A percentile compares a stretch with the other conserved stretches of the same genome.
These are phyloP conservation scores for Eustoma russellianum DNA, from an alignment of 257 asterid species.

Conservation along the genomic window DNA sequence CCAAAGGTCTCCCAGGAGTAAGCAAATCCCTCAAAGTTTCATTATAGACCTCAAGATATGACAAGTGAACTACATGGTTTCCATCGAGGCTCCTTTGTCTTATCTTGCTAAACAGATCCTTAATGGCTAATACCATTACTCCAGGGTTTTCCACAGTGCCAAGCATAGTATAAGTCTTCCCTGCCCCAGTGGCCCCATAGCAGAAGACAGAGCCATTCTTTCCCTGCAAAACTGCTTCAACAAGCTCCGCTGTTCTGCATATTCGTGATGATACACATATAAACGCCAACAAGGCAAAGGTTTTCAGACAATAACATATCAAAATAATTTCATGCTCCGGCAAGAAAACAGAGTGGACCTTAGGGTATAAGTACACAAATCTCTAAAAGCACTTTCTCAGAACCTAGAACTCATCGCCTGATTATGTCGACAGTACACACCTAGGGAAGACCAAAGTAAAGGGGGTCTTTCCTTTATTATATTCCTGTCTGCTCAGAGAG, in stretches of 20 bases:
- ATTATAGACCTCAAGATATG: constrained; percentile 62
- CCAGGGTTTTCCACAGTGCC: constrained; percentile 57
- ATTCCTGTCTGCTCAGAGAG: too few species aligned
- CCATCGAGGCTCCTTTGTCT: constrained; percentile 47
- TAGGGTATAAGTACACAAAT: too few species aligned
- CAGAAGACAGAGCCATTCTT: constrained; percentile 63
- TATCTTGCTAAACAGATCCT: constrained; percentile 50
- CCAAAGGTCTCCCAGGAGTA: constrained; percentile 55
- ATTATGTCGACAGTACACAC: too few species aligned
- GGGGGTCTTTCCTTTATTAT: too few species aligned
- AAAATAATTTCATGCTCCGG: too few species aligned
- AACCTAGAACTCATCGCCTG: too few species aligned
- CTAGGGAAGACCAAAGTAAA: too few species aligned
- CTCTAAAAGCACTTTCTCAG: too few species aligned
- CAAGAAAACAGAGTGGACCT: too few species aligned
- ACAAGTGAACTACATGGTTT: constrained; percentile 44
- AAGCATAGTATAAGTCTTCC: constrained; percentile 61
- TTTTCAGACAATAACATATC: too few species aligned
- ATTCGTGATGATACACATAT: not conserved
- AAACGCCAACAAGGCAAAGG: not conserved
- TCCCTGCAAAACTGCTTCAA: constrained; percentile 59
- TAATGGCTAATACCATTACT: constrained; percentile 60
- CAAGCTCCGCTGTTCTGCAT: constrained; percentile 65
- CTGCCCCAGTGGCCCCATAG: constrained; percentile 70
- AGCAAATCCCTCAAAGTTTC: constrained; percentile 59